phyloP scores from a whole-genome alignment of 2,329 filamentous ascomycete species.

The Trichoderma sp. region DNA sequence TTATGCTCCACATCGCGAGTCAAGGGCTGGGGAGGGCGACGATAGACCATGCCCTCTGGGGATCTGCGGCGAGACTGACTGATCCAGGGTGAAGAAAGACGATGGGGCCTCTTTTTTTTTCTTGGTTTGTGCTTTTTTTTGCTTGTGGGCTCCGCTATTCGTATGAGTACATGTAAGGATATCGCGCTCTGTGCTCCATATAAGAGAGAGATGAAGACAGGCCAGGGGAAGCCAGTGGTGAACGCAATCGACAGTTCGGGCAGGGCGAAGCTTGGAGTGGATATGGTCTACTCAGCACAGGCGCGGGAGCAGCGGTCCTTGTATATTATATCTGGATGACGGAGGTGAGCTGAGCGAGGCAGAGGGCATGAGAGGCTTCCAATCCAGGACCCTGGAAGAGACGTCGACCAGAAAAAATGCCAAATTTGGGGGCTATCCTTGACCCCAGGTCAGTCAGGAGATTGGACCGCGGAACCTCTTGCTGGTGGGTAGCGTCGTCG shows the following conservation, averaged over 20 bases:
- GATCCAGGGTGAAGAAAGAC: conserved; percentile 32
- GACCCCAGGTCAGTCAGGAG: conserved; percentile 24
- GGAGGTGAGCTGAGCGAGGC: conserved; percentile 18
- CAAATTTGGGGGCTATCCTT: conserved; percentile 25
- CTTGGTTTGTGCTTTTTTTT: conserved; percentile 2
- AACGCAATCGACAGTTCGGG: conserved; percentile 18
- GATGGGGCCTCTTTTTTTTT: conserved; percentile 16
- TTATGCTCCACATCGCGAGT: conserved; percentile 36
- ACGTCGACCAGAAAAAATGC: not conserved
- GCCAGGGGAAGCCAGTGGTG: conserved; percentile 18
- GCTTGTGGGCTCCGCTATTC: conserved; percentile 25
- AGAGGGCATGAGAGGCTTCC: conserved; percentile 13
- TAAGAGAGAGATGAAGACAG: not conserved
- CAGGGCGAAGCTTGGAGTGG: conserved; percentile 27
- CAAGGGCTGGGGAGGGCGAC: conserved; percentile 37
- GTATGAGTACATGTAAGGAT: conserved; percentile 26
- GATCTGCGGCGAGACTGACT: conserved; percentile 31
- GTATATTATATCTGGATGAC: conserved; percentile 23
- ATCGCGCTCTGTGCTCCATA: conserved; percentile 21
- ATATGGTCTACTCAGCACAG: conserved; percentile 19
- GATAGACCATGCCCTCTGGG: conserved; percentile 39
- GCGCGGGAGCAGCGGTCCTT: conserved; percentile 8
- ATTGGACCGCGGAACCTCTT: conserved; percentile 19
- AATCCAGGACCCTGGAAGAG: conserved; percentile 9
- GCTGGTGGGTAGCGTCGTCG: conserved; percentile 15